Evolutionary conservation across 1,139 yeast genomes (phyloP).

Genomic region (Kodamaea anthophila): DNA sequence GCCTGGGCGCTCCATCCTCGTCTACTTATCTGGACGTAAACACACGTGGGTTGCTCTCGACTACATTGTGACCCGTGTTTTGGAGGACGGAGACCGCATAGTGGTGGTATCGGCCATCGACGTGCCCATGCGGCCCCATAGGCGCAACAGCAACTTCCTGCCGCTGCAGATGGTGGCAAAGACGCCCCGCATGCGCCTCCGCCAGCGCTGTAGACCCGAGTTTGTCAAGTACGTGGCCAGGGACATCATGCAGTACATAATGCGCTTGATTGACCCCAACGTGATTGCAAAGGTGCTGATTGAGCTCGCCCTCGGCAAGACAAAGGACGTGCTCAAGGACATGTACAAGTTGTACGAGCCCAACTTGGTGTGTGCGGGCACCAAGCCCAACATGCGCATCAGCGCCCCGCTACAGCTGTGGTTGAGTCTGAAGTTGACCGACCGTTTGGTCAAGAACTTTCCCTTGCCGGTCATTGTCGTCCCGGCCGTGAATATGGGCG

Average conservation of each 20-base stretch:
- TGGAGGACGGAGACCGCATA: slow-evolving; percentile 59
- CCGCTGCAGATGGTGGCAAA: slow-evolving; percentile 15
- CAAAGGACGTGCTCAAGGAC: slow-evolving; percentile 52
- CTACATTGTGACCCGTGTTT: slow-evolving; percentile 49
- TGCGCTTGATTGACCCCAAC: slow-evolving; percentile 42
- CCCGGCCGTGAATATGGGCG: slow-evolving; percentile 58
- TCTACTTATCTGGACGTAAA: slow-evolving; percentile 61
- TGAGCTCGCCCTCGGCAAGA: slow-evolving; percentile 57
- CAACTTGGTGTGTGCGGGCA: slow-evolving; percentile 54
- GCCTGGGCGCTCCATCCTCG: slow-evolving; percentile 51
- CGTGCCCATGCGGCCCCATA: slow-evolving; percentile 7
- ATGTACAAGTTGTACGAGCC: slow-evolving; percentile 62
- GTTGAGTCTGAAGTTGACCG: slow-evolving; percentile 57
- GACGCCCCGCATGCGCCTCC: slow-evolving; percentile 26
- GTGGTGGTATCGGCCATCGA: slow-evolving; percentile 46
- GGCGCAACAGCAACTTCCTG: slow-evolving; percentile 3
- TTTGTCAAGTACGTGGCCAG: slow-evolving; percentile 29
- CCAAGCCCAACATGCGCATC: slow-evolving; percentile 43
- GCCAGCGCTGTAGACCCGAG: slow-evolving; percentile 31
- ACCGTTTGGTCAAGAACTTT: slow-evolving; percentile 54
- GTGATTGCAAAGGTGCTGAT: slow-evolving; percentile 51
- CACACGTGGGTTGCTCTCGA: slow-evolving; percentile 82
- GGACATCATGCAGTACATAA: slow-evolving; percentile 42
- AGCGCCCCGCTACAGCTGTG: slow-evolving; percentile 53
- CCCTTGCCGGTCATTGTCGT: slow-evolving; percentile 67